Evolutionary conservation across 2,329 filamentous ascomycete species (phyloP).

Genomic region (Ceratocystis cubensis): DNA sequence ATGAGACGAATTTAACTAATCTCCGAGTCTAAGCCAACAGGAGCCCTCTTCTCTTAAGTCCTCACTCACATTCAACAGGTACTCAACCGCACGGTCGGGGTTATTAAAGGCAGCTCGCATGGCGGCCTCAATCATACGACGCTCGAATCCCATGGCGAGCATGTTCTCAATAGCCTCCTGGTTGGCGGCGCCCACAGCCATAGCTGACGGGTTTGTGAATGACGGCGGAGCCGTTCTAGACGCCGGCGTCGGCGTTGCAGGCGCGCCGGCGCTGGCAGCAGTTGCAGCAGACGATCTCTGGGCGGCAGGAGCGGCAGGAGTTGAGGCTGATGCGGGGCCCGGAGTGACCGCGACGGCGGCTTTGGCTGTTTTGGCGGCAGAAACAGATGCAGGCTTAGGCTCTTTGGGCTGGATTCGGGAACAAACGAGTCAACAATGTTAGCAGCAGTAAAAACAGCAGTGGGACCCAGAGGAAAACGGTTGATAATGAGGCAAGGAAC

Average conservation of each 20-base stretch:
- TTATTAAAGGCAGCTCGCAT: constrained; percentile 97
- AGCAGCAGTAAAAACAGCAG: neutral
- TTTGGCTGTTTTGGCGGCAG: constrained; percentile 36
- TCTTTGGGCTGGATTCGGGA: constrained; percentile 35
- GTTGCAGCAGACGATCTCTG: constrained; percentile 38
- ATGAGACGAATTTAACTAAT: too few relatives aligned
- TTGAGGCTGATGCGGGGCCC: constrained; percentile 39
- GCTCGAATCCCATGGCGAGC: constrained; percentile 93
- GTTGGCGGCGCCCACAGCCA: constrained; percentile 74
- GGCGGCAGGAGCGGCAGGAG: constrained; percentile 38
- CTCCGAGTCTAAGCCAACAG: too few relatives aligned
- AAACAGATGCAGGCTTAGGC: constrained; percentile 57
- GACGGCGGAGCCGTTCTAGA: constrained; percentile 32
- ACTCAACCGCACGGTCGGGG: constrained; percentile 92
- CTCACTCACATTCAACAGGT: constrained; percentile 64
- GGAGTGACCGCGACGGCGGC: constrained; percentile 53
- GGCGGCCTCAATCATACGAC: constrained; percentile 76
- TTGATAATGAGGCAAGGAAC: too few relatives aligned
- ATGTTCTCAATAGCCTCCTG: constrained; percentile 77
- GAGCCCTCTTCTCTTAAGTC: too few relatives aligned
- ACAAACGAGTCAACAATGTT: neutral
- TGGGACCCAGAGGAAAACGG: neutral
- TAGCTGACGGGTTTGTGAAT: constrained; percentile 62
- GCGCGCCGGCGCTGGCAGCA: constrained; percentile 37
- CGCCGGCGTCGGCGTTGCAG: constrained; percentile 44